A percentile compares a stretch with the other conserved stretches of the same genome.
These are phyloP conservation scores for Eutreptiella sp. DNA, from an alignment of 208 protist species.

Conservation along the genomic window DNA sequence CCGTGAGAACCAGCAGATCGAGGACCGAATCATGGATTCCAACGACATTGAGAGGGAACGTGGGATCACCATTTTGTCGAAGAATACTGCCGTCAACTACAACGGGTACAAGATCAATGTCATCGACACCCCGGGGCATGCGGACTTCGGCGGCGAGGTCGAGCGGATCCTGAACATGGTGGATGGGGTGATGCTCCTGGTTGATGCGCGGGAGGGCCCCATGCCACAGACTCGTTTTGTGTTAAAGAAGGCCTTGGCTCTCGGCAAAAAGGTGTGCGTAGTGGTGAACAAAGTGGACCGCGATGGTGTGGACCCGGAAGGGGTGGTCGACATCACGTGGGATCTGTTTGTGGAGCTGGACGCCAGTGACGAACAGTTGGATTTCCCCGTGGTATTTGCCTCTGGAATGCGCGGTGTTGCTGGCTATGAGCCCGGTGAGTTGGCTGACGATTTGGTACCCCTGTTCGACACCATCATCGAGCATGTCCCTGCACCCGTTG, in stretches of 20 bases:
- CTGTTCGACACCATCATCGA: constrained; percentile 88
- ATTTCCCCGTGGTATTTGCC: constrained; percentile 89
- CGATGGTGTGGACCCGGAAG: constrained; percentile 70
- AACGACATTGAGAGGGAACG: constrained; percentile 90
- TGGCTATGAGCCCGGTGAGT: constrained; percentile 51
- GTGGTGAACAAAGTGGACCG: constrained; percentile 96
- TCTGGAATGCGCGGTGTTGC: constrained; percentile 83
- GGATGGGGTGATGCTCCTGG: constrained; percentile 89
- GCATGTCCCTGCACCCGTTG: constrained; percentile 65
- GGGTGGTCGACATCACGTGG: constrained; percentile 77
- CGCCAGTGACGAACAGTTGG: constrained; percentile 84
- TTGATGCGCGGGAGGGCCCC: constrained; percentile 90
- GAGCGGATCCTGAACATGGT: constrained; percentile 94
- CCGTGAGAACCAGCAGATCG: constrained; percentile 51
- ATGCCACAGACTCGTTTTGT: constrained; percentile 96
- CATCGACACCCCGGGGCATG: constrained; percentile 94
- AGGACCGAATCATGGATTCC: constrained; percentile 91
- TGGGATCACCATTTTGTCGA: constrained; percentile 96
- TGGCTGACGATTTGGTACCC: constrained; percentile 67
- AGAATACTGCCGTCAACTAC: constrained; percentile 80
- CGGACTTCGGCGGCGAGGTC: constrained; percentile 96
- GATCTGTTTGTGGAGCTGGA: constrained; percentile 86
- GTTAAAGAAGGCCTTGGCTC: constrained; percentile 87
- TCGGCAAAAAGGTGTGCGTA: constrained; percentile 88
- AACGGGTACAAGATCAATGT: constrained; percentile 86